Conservation (phyloP, 2,329 filamentous ascomycete species). For the Pleomassaria siparia region DNA sequence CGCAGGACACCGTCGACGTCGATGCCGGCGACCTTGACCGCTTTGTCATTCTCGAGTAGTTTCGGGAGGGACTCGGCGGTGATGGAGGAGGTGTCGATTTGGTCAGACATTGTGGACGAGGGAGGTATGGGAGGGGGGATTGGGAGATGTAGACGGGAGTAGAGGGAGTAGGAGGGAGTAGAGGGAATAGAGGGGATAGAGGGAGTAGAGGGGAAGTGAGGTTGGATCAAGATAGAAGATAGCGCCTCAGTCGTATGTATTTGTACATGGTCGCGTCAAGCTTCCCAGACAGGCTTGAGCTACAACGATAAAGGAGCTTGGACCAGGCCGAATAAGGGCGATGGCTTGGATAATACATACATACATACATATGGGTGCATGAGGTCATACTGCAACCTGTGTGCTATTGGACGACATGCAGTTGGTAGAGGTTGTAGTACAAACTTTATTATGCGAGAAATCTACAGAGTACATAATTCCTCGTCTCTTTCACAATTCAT, state of each 20-base stretch:
- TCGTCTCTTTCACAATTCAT: no score
- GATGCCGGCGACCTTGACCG: slow-evolving; percentile 84
- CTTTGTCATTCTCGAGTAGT: slow-evolving; percentile 69
- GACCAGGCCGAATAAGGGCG: slow-evolving; percentile 34
- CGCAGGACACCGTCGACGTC: slow-evolving; percentile 86
- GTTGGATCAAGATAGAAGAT: slow-evolving; percentile 3
- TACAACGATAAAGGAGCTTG: slow-evolving; percentile 19
- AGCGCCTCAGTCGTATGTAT: no score
- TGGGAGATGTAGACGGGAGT: neutral
- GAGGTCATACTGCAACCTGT: slow-evolving; percentile 9
- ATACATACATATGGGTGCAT: slow-evolving; percentile 4
- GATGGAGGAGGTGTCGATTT: slow-evolving; percentile 43
- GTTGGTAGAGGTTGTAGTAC: no score
- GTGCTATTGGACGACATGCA: neutral
- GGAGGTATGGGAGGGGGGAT: slow-evolving; percentile 1
- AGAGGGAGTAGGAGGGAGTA: neutral
- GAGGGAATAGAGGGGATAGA: neutral
- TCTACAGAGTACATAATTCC: no score
- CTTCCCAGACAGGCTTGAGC: slow-evolving; percentile 11
- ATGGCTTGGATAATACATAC: slow-evolving; percentile 8
- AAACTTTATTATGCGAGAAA: no score
- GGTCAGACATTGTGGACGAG: slow-evolving; percentile 22
- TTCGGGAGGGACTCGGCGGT: slow-evolving; percentile 66
- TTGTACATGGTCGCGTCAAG: neutral
- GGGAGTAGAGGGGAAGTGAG: slow-evolving; percentile 1